A percentile compares a stretch with the other conserved stretches of the same genome.
Conservation (phyloP, 2,329 filamentous ascomycete genomes). For the Cercospora beticola region DNA sequence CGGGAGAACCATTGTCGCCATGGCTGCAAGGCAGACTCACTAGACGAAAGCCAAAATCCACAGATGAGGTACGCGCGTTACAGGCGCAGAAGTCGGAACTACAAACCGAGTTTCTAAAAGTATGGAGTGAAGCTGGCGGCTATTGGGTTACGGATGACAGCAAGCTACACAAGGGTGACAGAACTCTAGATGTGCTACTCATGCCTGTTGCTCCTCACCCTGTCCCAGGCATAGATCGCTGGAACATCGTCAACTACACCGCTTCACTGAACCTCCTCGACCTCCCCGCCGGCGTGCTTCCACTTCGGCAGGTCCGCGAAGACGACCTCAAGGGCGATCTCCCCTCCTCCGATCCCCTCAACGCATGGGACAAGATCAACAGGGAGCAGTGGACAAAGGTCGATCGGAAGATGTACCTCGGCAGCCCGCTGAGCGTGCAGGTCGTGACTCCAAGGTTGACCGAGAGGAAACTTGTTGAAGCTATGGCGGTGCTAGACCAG, state of each 20-base stretch:
- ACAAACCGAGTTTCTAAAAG: slow-evolving; percentile 56
- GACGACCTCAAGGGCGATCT: slow-evolving; percentile 54
- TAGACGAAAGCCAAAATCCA: slow-evolving; percentile 48
- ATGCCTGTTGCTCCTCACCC: slow-evolving; percentile 65
- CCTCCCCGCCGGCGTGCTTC: slow-evolving; percentile 59
- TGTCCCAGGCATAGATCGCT: slow-evolving; percentile 60
- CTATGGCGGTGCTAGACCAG: slow-evolving; percentile 56
- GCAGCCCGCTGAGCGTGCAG: slow-evolving; percentile 57
- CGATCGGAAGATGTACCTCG: slow-evolving; percentile 55
- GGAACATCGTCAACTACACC: slow-evolving; percentile 63
- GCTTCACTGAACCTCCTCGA: slow-evolving; percentile 62
- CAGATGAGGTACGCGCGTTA: slow-evolving; percentile 53
- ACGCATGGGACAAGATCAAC: slow-evolving; percentile 62
- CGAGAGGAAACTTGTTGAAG: slow-evolving; percentile 54
- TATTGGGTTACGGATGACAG: slow-evolving; percentile 32
- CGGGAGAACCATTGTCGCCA: slow-evolving; percentile 58
- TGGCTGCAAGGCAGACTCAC: slow-evolving; percentile 58
- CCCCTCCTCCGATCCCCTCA: slow-evolving; percentile 40
- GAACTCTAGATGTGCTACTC: slow-evolving; percentile 59
- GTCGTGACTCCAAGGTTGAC: slow-evolving; percentile 56
- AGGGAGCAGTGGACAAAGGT: slow-evolving; percentile 57
- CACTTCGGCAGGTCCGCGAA: slow-evolving; percentile 52
- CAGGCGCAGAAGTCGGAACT: slow-evolving; percentile 55
- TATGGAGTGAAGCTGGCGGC: slow-evolving; percentile 54
- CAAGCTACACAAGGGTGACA: slow-evolving; percentile 16